Evolutionary conservation across 2,329 filamentous ascomycete species (phyloP).

Genomic region (Hymenoscyphus linearis): DNA sequence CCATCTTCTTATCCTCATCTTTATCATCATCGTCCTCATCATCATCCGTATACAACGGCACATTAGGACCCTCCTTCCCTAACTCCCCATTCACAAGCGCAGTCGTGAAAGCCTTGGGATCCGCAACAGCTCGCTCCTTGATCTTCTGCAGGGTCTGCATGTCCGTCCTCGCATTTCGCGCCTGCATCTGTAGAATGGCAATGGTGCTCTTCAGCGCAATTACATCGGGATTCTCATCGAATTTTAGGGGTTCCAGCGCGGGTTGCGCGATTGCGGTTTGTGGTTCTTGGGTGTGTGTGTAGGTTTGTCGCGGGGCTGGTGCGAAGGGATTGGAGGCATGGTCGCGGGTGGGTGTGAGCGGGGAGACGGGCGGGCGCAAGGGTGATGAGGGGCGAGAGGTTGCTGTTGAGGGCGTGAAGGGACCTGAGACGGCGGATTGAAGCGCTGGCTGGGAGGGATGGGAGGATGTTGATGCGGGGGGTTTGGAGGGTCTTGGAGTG

Average conservation of each 20-base stretch:
- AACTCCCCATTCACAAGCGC: constrained; percentile 63
- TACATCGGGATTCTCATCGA: constrained; percentile 71
- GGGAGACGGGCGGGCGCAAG: constrained; percentile 3
- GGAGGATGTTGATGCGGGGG: neutral
- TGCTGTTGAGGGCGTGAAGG: neutral
- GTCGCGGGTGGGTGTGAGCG: constrained; percentile 2
- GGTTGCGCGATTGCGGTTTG: constrained; percentile 38
- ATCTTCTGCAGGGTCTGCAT: constrained; percentile 64
- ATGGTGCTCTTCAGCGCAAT: constrained; percentile 83
- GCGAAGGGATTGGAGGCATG: neutral
- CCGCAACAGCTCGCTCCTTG: constrained; percentile 63
- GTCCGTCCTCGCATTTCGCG: constrained; percentile 69
- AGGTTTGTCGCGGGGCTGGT: constrained; percentile 26
- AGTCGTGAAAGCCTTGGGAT: constrained; percentile 66
- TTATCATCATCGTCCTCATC: constrained; percentile 33
- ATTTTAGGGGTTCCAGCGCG: constrained; percentile 47
- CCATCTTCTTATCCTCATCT: constrained; percentile 27
- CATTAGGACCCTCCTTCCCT: constrained; percentile 25
- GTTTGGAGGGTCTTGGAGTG: neutral
- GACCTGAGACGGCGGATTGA: neutral
- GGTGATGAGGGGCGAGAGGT: constrained; percentile 1
- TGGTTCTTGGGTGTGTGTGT: constrained; percentile 42
- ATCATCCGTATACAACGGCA: constrained; percentile 20
- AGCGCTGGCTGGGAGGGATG: neutral
- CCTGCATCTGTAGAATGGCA: constrained; percentile 80